phyloP scores from a whole-genome alignment of 129 eudicot genomes.

The Saussurea involucrata region DNA sequence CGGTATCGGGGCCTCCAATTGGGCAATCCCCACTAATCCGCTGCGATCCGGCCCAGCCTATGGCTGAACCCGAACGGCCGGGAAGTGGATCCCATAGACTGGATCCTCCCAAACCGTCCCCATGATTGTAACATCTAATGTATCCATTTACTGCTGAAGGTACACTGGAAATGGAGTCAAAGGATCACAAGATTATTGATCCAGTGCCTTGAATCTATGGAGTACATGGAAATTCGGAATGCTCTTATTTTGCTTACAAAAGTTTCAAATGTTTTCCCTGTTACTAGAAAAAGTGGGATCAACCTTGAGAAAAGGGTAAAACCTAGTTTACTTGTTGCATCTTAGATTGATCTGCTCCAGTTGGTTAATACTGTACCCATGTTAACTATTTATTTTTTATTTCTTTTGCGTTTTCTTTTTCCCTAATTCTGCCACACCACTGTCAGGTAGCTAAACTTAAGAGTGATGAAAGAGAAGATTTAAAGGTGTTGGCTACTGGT shows the following conservation, averaged over 20 bases:
- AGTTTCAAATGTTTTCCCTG: slow-evolving; percentile 91
- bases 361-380: background rate
- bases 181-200: slow-evolving; percentile 89
- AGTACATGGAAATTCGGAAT: slow-evolving; percentile 97
- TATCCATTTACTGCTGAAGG: slow-evolving; percentile 42
- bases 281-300: slow-evolving; percentile 96
- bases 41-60: no score
- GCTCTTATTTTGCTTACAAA: slow-evolving; percentile 92
- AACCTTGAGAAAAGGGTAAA: slow-evolving; percentile 98
- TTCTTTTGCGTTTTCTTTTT: background rate
- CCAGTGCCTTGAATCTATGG: slow-evolving; percentile 93
- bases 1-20: no score
- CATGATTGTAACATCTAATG: slow-evolving; percentile 3
- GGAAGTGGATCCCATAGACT: no score
- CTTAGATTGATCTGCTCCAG: background rate
- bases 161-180: slow-evolving; percentile 99
- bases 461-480: slow-evolving; percentile 94
- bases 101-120: no score
- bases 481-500: slow-evolving; percentile 98
- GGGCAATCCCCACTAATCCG: no score
- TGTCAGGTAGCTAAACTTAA: slow-evolving; percentile 94
- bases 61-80: no score
- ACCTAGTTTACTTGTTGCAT: background rate
- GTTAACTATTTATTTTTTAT: background rate
- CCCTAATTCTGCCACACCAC: background rate